Evolutionary conservation across 2,329 filamentous ascomycete species (phyloP), one percentile per base, ranked within the genome.

Genomic region (Venturia nashicola): DNA sequence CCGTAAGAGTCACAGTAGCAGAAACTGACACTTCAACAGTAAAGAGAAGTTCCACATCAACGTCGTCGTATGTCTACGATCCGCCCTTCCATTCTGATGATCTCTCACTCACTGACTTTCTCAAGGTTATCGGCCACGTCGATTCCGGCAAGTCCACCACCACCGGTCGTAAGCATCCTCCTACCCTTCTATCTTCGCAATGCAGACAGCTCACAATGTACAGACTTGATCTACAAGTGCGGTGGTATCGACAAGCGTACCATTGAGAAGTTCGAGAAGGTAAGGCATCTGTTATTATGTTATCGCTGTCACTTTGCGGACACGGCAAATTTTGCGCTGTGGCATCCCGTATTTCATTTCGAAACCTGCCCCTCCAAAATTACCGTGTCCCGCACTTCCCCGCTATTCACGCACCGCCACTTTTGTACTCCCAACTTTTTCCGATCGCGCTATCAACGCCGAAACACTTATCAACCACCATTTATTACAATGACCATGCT

Each of bases 231-330:
- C 90, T 97, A 97, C 91, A 93, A 99, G 89, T 97, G 94, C 86
- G 94, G 94, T 89, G 94, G 94, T 91, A 99, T 97, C 78, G 94
- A 99, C 90, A 91, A 93, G 87, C 93, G 94, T 91, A 97, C 93
- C 82, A 99, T 99, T 80, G 94, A 99, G 89, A 99, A 99, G 90
- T 99, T 99, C 88, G 94, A 99, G 92, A 99, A 99, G 91, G 91
- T 95, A 82, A 79, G 86, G 20, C 34, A 55, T 59, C 11, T 78
- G 61, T 32, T 44, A 66, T 67, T 65, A 60, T 67, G 69, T 68
- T 67, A 51, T 51, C 67, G 57, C 54, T 27, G 57, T 32, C 36
- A 1, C n/a, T 34, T 61, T 32, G 23, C 46, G 67, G 70, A 68
- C 68, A 68, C 74, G 73, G 67, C 65, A 62, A 64, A 65, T 69